Base-by-base conservation (phyloP, 306 rosid species). In the Leucaena leucocephala region DNA sequence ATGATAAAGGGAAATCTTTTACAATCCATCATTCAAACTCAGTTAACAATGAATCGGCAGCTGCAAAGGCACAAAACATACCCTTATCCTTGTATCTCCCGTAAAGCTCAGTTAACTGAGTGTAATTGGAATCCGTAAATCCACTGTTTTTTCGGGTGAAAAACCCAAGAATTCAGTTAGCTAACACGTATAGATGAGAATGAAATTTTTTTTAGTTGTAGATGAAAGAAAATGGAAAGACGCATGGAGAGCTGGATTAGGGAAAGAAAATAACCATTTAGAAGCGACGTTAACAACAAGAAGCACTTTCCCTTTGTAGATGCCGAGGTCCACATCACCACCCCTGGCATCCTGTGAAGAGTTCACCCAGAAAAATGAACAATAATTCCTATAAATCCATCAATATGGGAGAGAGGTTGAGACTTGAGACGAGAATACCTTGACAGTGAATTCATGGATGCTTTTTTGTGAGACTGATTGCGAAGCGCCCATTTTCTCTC, bases 271-370 rank as follows among this genome's bases (percentile, higher is more conserved):
- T 34, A 49, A 95, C 99, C 99, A 95, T 91, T 93, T 91, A 70
- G 99, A 95, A 63, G 99, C 99, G 15, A 95, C 99, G 82, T 95
- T 95, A 69, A 95, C 84, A 40, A 95, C 86, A 64, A 95, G 94
- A 80, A 95, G 88, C 65, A 95, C 93, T 82, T 91, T 90, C 58
- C 99, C 99, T 54, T 80, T 89, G 88, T 86, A 95, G 59, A 21
- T 22, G 69, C 84, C 48, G 38, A 95, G 99, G 76, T 91, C 86
- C 74, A 95, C 96, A 14, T 88, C 97, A 58, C 76, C 87, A 63
- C 97, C 94, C 72, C 71, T 89, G 57, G 84, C 72, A 86, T 91
- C 97, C 99, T 95, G 86, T 48, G 34, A 44, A 82, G 49, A 75
- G 34, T 22, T 21, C 7, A 43, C 76, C 33, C 50, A 65, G 17